Evolutionary conservation across 495 filamentous ascomycete species (phyloP).

Genomic region (Pyronema domesticum): DNA sequence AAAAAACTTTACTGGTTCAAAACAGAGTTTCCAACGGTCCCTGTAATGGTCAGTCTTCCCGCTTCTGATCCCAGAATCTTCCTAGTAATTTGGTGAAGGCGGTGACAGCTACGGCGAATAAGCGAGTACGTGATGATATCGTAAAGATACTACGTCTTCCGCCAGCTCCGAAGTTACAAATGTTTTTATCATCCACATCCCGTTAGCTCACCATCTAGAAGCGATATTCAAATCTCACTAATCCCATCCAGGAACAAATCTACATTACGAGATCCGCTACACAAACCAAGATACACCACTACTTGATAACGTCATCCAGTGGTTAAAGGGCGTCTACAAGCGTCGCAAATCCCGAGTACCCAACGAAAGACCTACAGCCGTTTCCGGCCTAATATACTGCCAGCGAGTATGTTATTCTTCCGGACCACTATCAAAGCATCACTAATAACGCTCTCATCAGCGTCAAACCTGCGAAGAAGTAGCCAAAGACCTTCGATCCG

Average conservation of each 20-base stretch:
- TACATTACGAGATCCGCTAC: conserved; percentile 88
- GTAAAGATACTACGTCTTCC: conserved; percentile 50
- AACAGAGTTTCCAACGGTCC: conserved; percentile 57
- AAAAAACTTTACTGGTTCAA: conserved; percentile 80
- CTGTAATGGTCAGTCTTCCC: conserved; percentile 39
- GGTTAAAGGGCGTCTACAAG: conserved; percentile 52
- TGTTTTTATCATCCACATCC: conserved; percentile 62
- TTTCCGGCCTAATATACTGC: conserved; percentile 83
- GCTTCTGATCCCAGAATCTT: background rate
- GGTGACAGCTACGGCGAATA: conserved; percentile 77
- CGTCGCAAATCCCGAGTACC: conserved; percentile 40
- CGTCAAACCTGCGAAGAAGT: conserved; percentile 60
- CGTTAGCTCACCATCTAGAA: conserved; percentile 24
- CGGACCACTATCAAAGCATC: background rate
- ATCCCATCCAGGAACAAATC: conserved; percentile 37
- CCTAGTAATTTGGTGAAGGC: conserved; percentile 27
- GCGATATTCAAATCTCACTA: background rate
- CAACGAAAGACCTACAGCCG: conserved; percentile 38
- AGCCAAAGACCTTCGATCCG: conserved; percentile 41
- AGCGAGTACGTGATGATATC: conserved; percentile 60
- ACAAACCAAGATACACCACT: conserved; percentile 55
- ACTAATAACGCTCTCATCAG: background rate
- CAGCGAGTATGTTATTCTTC: conserved; percentile 30
- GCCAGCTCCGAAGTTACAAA: conserved; percentile 36
- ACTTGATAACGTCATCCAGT: conserved; percentile 48